Conservation (phyloP, 805 yeast genomes). For the Ogataea chonburiensis region DNA sequence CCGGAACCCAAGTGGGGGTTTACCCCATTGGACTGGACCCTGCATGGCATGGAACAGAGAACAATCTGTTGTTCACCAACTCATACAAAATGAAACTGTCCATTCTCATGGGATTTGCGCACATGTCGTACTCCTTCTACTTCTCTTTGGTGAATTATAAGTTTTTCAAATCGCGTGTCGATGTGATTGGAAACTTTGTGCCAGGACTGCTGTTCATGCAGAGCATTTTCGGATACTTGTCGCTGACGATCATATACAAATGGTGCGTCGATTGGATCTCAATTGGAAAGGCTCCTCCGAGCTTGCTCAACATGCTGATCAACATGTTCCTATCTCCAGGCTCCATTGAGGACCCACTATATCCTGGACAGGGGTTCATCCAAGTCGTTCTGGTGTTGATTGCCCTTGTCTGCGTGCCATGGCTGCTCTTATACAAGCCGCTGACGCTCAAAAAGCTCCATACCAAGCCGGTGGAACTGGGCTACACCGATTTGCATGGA, state of each 20-base stretch:
- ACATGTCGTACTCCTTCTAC: constrained; percentile 69
- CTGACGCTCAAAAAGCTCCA: constrained; percentile 43
- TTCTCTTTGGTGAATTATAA: constrained; percentile 65
- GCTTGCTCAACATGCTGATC: constrained; percentile 70
- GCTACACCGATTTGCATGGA: constrained; percentile 48
- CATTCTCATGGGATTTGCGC: constrained; percentile 70
- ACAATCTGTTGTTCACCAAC: constrained; percentile 64
- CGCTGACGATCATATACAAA: constrained; percentile 66
- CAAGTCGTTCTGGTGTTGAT: constrained; percentile 56
- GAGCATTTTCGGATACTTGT: constrained; percentile 69
- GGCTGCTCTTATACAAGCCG: constrained; percentile 69
- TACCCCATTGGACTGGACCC: constrained; percentile 68
- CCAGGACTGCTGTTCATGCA: constrained; percentile 78
- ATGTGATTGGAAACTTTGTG: constrained; percentile 68
- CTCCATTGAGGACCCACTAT: constrained; percentile 59
- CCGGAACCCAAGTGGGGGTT: constrained; percentile 48
- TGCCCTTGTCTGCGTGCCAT: constrained; percentile 73
- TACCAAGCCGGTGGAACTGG: constrained; percentile 47
- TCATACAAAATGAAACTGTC: constrained; percentile 79
- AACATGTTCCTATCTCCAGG: constrained; percentile 78
- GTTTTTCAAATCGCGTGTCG: constrained; percentile 57
- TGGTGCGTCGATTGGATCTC: constrained; percentile 73
- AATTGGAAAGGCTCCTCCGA: constrained; percentile 64
- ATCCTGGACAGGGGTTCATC: constrained; percentile 60
- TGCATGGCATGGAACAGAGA: constrained; percentile 81